Percentiles rank a stretch among this genome's conserved stretches.
Conservation (phyloP, 2,329 filamentous ascomycete species). For the Cladosporium sp. region DNA sequence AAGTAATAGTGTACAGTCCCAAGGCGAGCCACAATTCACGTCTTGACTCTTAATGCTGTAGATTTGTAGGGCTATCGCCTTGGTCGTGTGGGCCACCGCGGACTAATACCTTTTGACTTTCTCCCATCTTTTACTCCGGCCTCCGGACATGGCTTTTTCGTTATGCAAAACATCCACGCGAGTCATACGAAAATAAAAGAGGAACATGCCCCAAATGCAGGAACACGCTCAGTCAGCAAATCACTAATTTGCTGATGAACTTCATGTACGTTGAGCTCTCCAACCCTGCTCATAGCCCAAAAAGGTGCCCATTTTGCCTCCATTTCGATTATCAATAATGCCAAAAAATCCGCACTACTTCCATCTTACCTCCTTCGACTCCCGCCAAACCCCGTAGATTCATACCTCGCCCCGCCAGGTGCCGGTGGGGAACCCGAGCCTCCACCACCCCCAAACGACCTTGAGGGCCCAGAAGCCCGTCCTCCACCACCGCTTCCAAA, state of each 20-base stretch:
- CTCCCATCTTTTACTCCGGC: too few species aligned
- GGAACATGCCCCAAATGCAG: not conserved
- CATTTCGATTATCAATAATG: not conserved
- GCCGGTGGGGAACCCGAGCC: not conserved
- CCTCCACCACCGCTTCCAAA: slow-evolving; percentile 17
- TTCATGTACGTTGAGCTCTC: not conserved
- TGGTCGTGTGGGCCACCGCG: too few species aligned
- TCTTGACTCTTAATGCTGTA: too few species aligned
- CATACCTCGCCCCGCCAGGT: slow-evolving; percentile 9
- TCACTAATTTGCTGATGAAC: too few species aligned
- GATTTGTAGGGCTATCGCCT: too few species aligned
- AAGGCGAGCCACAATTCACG: too few species aligned
- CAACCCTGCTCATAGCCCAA: not conserved
- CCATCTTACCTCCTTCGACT: slow-evolving; percentile 7
- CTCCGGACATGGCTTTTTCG: too few species aligned
- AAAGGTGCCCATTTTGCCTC: not conserved
- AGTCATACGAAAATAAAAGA: too few species aligned
- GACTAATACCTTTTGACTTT: too few species aligned
- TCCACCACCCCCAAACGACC: slow-evolving; percentile 4
- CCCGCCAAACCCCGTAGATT: slow-evolving; percentile 12
- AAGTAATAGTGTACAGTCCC: too few species aligned
- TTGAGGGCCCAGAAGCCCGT: not conserved
- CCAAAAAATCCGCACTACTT: not conserved
- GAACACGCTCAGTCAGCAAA: not conserved
- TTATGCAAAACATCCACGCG: too few species aligned